Conservation (phyloP, 768 basidiomycete genomes). For the Mycena crocata region DNA sequence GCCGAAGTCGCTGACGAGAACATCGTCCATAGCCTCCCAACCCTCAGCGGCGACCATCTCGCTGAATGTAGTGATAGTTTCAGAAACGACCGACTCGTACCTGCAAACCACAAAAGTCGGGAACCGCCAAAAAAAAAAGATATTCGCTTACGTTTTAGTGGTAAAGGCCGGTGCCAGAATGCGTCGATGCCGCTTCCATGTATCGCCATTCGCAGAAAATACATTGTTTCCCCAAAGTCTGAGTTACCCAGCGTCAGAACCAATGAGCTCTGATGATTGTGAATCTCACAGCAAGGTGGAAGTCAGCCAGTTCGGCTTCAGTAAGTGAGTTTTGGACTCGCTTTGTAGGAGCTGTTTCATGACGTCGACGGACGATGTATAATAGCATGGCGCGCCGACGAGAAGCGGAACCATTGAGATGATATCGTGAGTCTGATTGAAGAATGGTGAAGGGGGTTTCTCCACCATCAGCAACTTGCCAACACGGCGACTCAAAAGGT, state of each 20-base stretch:
- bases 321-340: not conserved
- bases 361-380: not conserved
- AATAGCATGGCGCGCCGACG: not conserved
- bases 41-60: constrained; percentile 1
- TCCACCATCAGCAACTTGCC: too few species aligned
- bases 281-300: not conserved
- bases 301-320: not conserved
- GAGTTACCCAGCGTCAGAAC: too few species aligned
- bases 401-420: not conserved
- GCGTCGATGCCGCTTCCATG: constrained; percentile 4
- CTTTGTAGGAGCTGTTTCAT: not conserved
- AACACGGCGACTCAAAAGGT: not conserved
- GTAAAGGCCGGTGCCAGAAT: not conserved
- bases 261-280: too few species aligned
- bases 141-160: not conserved
- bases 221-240: not conserved
- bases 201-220: constrained; percentile 5
- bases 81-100: not conserved
- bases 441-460: not conserved
- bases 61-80: not conserved
- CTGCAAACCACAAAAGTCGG: not conserved
- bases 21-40: not conserved
- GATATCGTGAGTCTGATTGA: not conserved
- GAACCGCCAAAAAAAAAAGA: not conserved
- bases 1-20: not conserved